Base-by-base conservation (phyloP, 345 rosid species). In the Psidium guajava region DNA sequence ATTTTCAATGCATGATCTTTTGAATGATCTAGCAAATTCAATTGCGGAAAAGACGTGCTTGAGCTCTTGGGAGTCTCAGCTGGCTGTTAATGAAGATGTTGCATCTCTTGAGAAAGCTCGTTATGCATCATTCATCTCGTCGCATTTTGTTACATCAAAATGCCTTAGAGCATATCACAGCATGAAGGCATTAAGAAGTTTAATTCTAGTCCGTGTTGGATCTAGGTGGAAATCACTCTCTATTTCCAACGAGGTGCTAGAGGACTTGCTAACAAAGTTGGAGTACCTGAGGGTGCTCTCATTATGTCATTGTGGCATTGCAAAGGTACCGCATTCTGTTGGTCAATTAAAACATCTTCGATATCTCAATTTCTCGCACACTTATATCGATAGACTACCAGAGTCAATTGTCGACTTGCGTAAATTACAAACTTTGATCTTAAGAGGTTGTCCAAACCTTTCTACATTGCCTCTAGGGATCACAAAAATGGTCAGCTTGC, bases 221-320 rank as follows among this genome's bases (percentile, higher is more conserved):
- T 7, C 3, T 54, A 20, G 11, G 0, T 2, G 8, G 22, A 10
- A 0, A 3, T 2, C 9, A 0, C 0, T 54, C 11, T 3, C 11
- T 7, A 56, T 56, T 3, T 56, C 59, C 59, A 56, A 24, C 12
- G 21, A 56, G 11, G 59, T 56, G 12, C n/a, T 56, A 0, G n/a
- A 56, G 3, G n/a, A 24, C 13, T 56, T 56, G 59, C n/a, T 56
- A 24, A 56, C 2, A 4, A 9, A 56, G 3, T 56, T 22, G 59
- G 8, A 56, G 11, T 56, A 56, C 59, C 22, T 56, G 59, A 56
- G 27, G 59, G 59, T 56, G 13, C 10, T 56, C 5, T 56, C n/a
- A 24, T 22, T 56, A 9, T 22, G 5, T 56, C 59, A 22, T 56
- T 56, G 59, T 24, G 1, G 1, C 11, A 24, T 56, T 12, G 4